These are phyloP conservation scores for Nitzschia putrida DNA, from an alignment of 108 stramenopile genomes.

Conservation along the genomic window DNA sequence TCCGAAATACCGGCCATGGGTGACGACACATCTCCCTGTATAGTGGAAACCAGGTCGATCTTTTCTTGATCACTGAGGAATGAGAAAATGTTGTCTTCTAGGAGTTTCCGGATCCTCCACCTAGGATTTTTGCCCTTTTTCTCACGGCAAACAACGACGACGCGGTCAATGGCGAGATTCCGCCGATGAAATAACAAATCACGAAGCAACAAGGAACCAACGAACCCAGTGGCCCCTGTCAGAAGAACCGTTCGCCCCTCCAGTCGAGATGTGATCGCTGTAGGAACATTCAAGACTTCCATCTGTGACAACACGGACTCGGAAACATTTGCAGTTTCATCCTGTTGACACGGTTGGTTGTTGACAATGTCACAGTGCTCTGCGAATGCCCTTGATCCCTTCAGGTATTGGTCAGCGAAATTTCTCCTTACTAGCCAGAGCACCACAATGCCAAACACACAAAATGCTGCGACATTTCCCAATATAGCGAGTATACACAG, in stretches of 20 bases:
- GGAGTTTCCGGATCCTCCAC: slow-evolving; percentile 49
- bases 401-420: slow-evolving; percentile 27
- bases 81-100: slow-evolving; percentile 61
- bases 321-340: background rate
- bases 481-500: background rate
- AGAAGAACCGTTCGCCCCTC: slow-evolving; percentile 49
- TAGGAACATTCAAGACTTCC: background rate
- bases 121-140: slow-evolving; percentile 53
- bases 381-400: slow-evolving; percentile 27
- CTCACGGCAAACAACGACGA: slow-evolving; percentile 63
- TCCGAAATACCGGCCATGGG: slow-evolving; percentile 57
- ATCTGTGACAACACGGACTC: slow-evolving; percentile 12
- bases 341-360: slow-evolving; percentile 5
- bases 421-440: slow-evolving; percentile 6
- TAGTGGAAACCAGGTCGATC: slow-evolving; percentile 48
- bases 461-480: too few relatives aligned
- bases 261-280: too few relatives aligned
- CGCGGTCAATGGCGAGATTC: slow-evolving; percentile 35
- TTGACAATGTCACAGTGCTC: slow-evolving; percentile 39
- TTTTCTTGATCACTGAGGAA: slow-evolving; percentile 64
- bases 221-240: slow-evolving; percentile 88
- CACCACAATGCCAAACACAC: slow-evolving; percentile 6
- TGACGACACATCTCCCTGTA: slow-evolving; percentile 72
- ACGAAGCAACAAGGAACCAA: slow-evolving; percentile 77
- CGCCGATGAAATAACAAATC: slow-evolving; percentile 65